These are phyloP conservation scores for Wickerhamomyces pijperi DNA, from an alignment of 805 yeast genomes.

Conservation along the genomic window DNA sequence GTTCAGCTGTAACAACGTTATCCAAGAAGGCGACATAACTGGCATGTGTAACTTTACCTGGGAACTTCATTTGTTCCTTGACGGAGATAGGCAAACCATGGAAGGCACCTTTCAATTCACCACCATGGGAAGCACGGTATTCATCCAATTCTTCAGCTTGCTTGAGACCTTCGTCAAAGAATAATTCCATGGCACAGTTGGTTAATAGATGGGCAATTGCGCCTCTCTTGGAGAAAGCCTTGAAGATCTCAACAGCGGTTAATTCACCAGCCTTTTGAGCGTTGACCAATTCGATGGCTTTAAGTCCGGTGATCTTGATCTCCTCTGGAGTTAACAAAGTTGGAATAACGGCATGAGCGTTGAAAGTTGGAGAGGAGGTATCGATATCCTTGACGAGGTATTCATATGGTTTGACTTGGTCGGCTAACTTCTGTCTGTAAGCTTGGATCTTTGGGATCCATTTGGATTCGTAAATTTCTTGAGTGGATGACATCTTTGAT, in stretches of 20 bases:
- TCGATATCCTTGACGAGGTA: conserved; percentile 9
- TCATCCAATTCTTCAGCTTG: conserved; percentile 48
- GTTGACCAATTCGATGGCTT: conserved; percentile 10
- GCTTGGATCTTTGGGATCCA: conserved; percentile 15
- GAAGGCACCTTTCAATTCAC: conserved; percentile 49
- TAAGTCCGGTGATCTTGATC: conserved; percentile 11
- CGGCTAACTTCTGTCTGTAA: conserved; percentile 9
- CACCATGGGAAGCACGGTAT: conserved; percentile 25
- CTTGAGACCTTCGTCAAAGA: conserved; percentile 47
- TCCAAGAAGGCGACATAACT: conserved; percentile 46
- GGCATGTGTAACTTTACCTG: conserved; percentile 46
- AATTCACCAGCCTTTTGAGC: conserved; percentile 21
- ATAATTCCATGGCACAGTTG: conserved; percentile 25
- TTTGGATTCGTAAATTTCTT: conserved; percentile 4
- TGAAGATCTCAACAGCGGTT: conserved; percentile 30
- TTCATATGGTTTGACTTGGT: conserved; percentile 14
- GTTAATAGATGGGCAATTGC: conserved; percentile 44
- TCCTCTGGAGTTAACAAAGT: conserved; percentile 11
- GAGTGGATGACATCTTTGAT: neutral
- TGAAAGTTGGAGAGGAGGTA: conserved; percentile 11
- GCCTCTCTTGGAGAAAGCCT: conserved; percentile 48
- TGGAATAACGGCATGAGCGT: conserved; percentile 12
- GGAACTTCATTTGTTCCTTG: conserved; percentile 52
- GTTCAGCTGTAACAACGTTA: conserved; percentile 32
- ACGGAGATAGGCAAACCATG: conserved; percentile 63